phyloP scores from a whole-genome alignment of 1,284 basidiomycete species.

The Trichosporon faecale region DNA sequence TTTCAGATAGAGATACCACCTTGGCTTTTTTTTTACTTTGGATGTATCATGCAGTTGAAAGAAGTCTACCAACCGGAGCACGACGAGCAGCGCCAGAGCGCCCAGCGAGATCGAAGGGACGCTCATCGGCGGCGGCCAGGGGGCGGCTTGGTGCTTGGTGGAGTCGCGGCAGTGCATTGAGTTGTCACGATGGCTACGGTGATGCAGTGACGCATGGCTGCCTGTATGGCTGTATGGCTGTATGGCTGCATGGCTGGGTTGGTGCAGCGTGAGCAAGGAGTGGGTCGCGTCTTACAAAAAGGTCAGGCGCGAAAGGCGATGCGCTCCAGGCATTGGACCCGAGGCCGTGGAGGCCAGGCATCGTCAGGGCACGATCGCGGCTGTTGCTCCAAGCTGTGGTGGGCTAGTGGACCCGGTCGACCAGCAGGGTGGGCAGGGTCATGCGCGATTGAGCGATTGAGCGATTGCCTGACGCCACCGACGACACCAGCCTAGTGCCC shows the following conservation, averaged over 20 bases:
- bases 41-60: constrained; percentile 11
- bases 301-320: neutral
- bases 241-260: neutral
- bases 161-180: neutral
- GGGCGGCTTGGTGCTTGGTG: neutral
- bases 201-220: too few species aligned
- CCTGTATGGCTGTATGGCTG: too few species aligned
- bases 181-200: neutral
- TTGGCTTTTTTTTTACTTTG: neutral
- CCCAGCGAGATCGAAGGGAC: neutral
- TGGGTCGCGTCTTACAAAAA: neutral
- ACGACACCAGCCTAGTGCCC: too few species aligned
- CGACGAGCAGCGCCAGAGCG: neutral
- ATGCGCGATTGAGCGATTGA: too few species aligned
- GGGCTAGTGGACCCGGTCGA: too few species aligned
- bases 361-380: neutral
- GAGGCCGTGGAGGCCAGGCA: neutral
- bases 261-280: neutral
- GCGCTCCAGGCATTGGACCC: neutral
- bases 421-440: too few species aligned
- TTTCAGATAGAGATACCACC: constrained; percentile 11
- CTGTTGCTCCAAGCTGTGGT: too few species aligned
- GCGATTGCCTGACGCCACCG: too few species aligned
- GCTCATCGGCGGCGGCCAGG: too few species aligned
- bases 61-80: neutral